Evolutionary conservation across 2,329 filamentous ascomycete genomes (phyloP).

Genomic region (Venturiaceae sp.): DNA sequence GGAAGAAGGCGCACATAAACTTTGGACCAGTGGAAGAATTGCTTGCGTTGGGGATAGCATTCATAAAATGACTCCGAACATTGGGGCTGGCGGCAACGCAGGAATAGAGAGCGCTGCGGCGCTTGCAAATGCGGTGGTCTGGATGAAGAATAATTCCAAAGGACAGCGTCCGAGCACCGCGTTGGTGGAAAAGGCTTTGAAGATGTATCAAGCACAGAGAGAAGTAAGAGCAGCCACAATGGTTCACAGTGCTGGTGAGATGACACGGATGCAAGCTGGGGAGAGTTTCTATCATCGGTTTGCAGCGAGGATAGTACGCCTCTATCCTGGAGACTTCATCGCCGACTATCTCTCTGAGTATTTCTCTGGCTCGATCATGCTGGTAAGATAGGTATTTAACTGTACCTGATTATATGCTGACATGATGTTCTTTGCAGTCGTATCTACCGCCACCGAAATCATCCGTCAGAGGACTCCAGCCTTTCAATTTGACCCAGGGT

Average conservation of each 20-base stretch:
- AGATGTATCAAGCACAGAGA: neutral
- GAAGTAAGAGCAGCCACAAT: neutral
- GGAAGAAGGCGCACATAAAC: conserved; percentile 16
- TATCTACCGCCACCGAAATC: neutral
- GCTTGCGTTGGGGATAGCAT: conserved; percentile 16
- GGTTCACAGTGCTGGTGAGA: neutral
- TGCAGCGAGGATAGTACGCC: neutral
- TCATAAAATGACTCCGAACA: conserved; percentile 17
- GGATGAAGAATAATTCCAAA: conserved; percentile 4
- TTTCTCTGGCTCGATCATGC: neutral
- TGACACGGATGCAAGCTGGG: neutral
- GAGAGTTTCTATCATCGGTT: neutral
- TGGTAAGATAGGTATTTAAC: neutral
- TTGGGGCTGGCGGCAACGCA: conserved; percentile 15
- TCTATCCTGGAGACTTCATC: neutral
- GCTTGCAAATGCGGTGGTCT: conserved; percentile 1
- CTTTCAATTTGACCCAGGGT: neutral
- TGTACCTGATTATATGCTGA: neutral
- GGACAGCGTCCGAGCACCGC: neutral
- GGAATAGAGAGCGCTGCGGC: conserved; percentile 16
- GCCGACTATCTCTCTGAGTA: neutral
- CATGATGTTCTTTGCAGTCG: neutral
- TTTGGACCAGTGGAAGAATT: conserved; percentile 16
- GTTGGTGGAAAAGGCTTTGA: neutral
- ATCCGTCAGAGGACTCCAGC: neutral